A percentile compares a stretch with the other conserved stretches of the same genome.
Evolutionary conservation across 495 filamentous ascomycete species (phyloP).

Genomic region (Aspergillus saccharolyticus): DNA sequence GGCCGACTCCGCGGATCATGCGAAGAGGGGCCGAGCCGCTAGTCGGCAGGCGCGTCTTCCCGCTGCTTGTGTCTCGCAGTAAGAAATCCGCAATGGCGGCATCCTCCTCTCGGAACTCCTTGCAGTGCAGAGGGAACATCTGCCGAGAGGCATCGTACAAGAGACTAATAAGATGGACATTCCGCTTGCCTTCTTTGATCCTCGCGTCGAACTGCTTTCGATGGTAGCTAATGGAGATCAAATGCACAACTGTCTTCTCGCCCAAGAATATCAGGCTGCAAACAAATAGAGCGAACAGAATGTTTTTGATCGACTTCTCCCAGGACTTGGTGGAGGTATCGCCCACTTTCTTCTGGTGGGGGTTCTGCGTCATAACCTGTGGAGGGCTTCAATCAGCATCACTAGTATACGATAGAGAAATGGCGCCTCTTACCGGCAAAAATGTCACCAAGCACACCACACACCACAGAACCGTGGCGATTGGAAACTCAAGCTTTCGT

Average conservation of each 20-base stretch:
- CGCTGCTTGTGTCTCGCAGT: constrained; percentile 30
- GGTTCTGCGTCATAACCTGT: constrained; percentile 53
- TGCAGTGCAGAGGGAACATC: constrained; percentile 87
- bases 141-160: constrained; percentile 85
- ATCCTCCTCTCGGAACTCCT: constrained; percentile 87
- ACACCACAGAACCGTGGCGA: constrained; percentile 85
- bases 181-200: constrained; percentile 84
- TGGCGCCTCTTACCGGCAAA: constrained; percentile 44
- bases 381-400: constrained; percentile 8
- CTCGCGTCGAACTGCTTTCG: constrained; percentile 83
- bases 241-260: constrained; percentile 81
- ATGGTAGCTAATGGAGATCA: constrained; percentile 93
- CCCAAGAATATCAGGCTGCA: constrained; percentile 70
- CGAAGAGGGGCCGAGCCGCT: constrained; percentile 70
- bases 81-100: constrained; percentile 82
- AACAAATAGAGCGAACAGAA: constrained; percentile 72
- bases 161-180: constrained; percentile 69
- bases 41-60: constrained; percentile 41
- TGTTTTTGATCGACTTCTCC: constrained; percentile 59
- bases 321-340: constrained; percentile 42
- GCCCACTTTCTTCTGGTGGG: constrained; percentile 22
- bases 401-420: constrained; percentile 33
- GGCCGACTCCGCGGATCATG: constrained; percentile 56
- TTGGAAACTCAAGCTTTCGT: constrained; percentile 70
- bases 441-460: constrained; percentile 77